These are phyloP conservation scores for Melastoma candidum DNA, from an alignment of 441 rosid species.

Conservation along the genomic window DNA sequence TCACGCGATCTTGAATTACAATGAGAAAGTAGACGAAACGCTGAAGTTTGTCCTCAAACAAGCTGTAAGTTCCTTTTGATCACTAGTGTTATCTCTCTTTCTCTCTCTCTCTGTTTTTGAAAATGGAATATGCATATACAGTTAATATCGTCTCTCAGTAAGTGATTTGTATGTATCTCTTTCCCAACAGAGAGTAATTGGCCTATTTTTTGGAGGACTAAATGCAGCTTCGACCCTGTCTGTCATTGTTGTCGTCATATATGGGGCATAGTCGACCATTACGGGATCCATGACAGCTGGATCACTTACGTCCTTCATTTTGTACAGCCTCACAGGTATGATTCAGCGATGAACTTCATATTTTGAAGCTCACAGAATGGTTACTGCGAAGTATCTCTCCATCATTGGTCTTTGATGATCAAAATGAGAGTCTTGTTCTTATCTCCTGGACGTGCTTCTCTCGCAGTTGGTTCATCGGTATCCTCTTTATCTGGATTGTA, in stretches of 20 bases:
- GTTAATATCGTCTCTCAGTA: background rate
- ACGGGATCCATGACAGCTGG: conserved; percentile 77
- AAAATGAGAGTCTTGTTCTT: background rate
- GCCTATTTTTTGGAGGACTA: conserved; percentile 75
- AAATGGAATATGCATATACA: too few relatives aligned
- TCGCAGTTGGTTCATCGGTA: conserved; percentile 78
- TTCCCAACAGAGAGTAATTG: conserved; percentile 49
- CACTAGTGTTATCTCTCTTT: background rate
- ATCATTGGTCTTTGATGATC: background rate
- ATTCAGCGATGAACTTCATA: too few relatives aligned
- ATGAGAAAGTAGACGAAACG: conserved; percentile 81
- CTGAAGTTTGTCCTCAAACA: conserved; percentile 76
- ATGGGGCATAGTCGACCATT: conserved; percentile 87
- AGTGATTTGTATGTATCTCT: conserved; percentile 8
- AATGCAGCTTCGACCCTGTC: conserved; percentile 88
- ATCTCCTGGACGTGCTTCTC: conserved; percentile 12
- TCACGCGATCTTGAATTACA: conserved; percentile 57
- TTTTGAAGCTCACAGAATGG: background rate
- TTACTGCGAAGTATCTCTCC: background rate
- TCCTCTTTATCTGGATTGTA: conserved; percentile 76
- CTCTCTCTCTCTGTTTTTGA: conserved; percentile 1
- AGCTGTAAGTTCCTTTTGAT: conserved; percentile 47
- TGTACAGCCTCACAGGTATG: conserved; percentile 87
- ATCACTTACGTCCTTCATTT: conserved; percentile 90
- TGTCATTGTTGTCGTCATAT: conserved; percentile 70